Base-by-base conservation (phyloP, 2,329 filamentous ascomycete genomes). In the Ophiocordyceps camponoti-floridani region DNA sequence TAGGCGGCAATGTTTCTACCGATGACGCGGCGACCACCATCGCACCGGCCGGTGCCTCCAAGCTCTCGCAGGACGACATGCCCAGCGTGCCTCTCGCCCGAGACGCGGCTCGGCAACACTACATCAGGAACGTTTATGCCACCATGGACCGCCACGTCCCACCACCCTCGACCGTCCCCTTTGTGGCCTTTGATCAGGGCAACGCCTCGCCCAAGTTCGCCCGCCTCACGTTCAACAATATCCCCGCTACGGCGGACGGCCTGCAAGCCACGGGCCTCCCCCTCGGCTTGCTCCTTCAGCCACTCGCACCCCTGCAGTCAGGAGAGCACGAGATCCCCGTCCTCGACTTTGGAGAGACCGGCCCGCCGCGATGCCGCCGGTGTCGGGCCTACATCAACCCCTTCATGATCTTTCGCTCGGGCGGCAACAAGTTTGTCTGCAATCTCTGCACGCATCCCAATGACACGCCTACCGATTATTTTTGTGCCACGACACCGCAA, bases 401-500 rank as follows among this genome's bases (percentile, higher is more conserved):
- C 2, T 98, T 98, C 60, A 96, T 98, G 91, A 84, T 88, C 58
- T 98, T 98, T 71, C 77, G 83, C 47, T 82, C 83, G 14, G 89
- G 89, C 35, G 91, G 91, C 46, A 94, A 89, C 65, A 94, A 94
- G 60, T 93, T 94, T 59, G 86, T 94, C 44, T 98, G 91, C 68
- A 98, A 98, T 58, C 84, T 98, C 65, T 98, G 91, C 66, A 91
- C 84, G 19, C 94, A 96, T 60, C 87, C 91, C 43, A 98, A 96
- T 59, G 91, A 98, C 56, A 93, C 93, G 0, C 70, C 86, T 0
- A 65, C 84, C 1, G 89, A 95, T 58, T 98, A 98, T 63, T 98
- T 94, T 60, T 83, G 85, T 45, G 88, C 91, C 16, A 86, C 85
- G 26, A 89, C 85, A 54, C 85, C 85, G 4, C 80, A 85, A 46